A percentile compares a stretch with the other conserved stretches of the same genome.
These are phyloP conservation scores for Sugiyamaella pinicola DNA, from an alignment of 1,139 yeast genomes.

Conservation along the genomic window DNA sequence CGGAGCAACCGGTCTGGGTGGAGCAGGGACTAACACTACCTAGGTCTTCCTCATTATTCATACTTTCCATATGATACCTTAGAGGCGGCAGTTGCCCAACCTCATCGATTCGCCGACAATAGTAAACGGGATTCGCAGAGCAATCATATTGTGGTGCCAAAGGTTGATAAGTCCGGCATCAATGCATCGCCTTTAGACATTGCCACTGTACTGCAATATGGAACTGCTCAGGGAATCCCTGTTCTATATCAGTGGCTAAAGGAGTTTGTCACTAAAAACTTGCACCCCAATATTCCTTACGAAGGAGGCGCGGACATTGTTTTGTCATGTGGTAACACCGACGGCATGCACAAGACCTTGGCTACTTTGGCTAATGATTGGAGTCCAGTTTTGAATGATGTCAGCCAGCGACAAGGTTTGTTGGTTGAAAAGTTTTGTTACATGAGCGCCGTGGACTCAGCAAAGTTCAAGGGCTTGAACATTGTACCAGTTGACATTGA, in stretches of 20 bases:
- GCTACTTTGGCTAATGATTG: conserved; percentile 72
- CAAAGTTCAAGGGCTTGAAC: conserved; percentile 66
- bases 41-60: conserved; percentile 80
- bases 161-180: conserved; percentile 15
- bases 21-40: background rate
- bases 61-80: conserved; percentile 79
- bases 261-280: conserved; percentile 67
- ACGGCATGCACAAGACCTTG: conserved; percentile 77
- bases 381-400: conserved; percentile 47
- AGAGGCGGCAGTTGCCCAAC: conserved; percentile 55
- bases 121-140: conserved; percentile 7
- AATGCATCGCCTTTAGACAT: conserved; percentile 52
- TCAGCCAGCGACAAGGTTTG: conserved; percentile 42
- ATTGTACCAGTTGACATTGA: conserved; percentile 75
- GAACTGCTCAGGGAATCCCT: conserved; percentile 73
- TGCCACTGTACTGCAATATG: conserved; percentile 74
- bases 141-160: conserved; percentile 25
- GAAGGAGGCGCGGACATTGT: conserved; percentile 56
- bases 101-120: conserved; percentile 64
- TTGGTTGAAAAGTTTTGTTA: conserved; percentile 79
- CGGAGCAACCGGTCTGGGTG: no score
- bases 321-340: conserved; percentile 76
- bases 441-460: conserved; percentile 76
- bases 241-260: conserved; percentile 64
- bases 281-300: conserved; percentile 53